phyloP scores from a whole-genome alignment of 2,329 filamentous ascomycete genomes.

The Sarocladium strictum region DNA sequence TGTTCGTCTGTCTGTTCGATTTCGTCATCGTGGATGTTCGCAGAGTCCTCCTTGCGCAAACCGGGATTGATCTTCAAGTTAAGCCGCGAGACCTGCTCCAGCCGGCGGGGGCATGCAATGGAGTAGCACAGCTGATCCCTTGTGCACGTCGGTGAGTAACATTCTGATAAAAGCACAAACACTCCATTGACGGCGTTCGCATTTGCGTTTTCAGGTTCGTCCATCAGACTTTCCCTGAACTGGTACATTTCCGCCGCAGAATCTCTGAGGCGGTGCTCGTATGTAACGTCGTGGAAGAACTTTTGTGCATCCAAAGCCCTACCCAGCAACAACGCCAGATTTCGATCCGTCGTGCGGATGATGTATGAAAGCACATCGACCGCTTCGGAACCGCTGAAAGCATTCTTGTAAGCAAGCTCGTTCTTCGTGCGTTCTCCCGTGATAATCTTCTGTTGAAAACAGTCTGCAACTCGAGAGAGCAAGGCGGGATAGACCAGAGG shows the following conservation, averaged over 20 bases:
- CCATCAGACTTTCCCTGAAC: conserved; percentile 87
- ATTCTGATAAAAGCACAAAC: conserved; percentile 92
- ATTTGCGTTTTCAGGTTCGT: conserved; percentile 70
- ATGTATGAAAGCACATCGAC: conserved; percentile 95
- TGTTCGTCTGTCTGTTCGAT: conserved; percentile 84
- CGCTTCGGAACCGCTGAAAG: conserved; percentile 91
- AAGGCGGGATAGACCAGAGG: conserved; percentile 92
- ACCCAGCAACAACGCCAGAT: conserved; percentile 83
- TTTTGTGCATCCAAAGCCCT: conserved; percentile 94
- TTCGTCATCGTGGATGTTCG: conserved; percentile 68
- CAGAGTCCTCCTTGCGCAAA: conserved; percentile 59
- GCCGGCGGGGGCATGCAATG: conserved; percentile 85
- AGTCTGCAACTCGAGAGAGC: conserved; percentile 86
- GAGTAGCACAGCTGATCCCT: conserved; percentile 95
- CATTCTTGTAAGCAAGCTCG: conserved; percentile 92
- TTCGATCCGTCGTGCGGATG: conserved; percentile 93
- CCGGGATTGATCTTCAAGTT: conserved; percentile 92
- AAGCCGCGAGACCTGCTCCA: conserved; percentile 90
- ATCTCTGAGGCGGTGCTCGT: conserved; percentile 91
- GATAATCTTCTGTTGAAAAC: conserved; percentile 83
- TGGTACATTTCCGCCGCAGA: conserved; percentile 95
- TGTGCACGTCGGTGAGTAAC: conserved; percentile 96
- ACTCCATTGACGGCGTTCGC: conserved; percentile 74
- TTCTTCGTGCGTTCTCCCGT: conserved; percentile 91
- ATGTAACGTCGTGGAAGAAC: conserved; percentile 98